Evolutionary conservation across 176 grass and related monocot genomes (phyloP).

Genomic region (Puccinellia tenuiflora): DNA sequence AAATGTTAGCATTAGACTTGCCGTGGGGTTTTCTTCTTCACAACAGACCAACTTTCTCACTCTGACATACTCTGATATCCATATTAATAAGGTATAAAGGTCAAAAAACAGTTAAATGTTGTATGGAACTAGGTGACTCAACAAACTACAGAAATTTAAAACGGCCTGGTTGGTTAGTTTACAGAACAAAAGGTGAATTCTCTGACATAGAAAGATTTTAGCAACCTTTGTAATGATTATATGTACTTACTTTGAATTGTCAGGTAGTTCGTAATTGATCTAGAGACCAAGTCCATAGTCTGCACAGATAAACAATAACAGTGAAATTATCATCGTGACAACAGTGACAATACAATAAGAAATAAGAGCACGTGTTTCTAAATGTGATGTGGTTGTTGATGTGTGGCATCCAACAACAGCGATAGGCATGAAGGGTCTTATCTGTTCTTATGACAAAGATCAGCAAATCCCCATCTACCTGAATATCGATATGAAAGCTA

Average conservation of each 20-base stretch:
- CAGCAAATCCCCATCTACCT: neutral
- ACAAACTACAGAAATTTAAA: no score
- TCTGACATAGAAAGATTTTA: no score
- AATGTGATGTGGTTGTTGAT: slow-evolving; percentile 6
- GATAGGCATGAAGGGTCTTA: slow-evolving; percentile 27
- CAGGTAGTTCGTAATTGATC: neutral
- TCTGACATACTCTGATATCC: no score
- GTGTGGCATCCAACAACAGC: slow-evolving; percentile 29
- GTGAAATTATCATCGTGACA: slow-evolving; percentile 14
- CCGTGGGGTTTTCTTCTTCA: no score
- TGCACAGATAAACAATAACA: neutral
- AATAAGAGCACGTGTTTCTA: slow-evolving; percentile 28
- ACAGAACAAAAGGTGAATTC: no score
- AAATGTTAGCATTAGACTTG: no score
- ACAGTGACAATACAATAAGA: slow-evolving; percentile 4
- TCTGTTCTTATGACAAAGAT: slow-evolving; percentile 20
- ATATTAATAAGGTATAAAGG: no score
- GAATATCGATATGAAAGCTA: neutral
- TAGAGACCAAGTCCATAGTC: slow-evolving; percentile 6
- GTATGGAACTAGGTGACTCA: no score
- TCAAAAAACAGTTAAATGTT: no score
- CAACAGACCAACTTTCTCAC: no score
- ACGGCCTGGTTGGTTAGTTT: no score
- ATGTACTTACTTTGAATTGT: neutral
- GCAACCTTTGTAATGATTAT: no score